A percentile compares a stretch with the other conserved stretches of the same genome.
phyloP scores from a whole-genome alignment of 139 green algal species.

The Ulvella scutata region DNA sequence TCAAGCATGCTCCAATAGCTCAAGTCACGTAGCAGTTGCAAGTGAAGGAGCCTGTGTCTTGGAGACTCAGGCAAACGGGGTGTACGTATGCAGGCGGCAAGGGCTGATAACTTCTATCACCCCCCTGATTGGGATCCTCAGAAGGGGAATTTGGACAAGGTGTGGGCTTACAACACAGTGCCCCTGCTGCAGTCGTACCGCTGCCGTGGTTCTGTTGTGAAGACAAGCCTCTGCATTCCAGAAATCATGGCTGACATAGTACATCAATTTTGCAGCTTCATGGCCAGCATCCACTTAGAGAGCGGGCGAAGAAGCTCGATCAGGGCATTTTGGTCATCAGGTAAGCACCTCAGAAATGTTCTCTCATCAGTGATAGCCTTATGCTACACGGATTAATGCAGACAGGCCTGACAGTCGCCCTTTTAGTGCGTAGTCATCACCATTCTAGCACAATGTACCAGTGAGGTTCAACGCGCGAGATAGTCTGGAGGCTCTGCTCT shows the following conservation, averaged over 20 bases:
- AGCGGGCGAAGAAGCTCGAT: constrained; percentile 68
- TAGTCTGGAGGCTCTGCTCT: too few relatives aligned
- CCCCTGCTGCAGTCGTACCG: not conserved
- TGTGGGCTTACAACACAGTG: constrained; percentile 3
- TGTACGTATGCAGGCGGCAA: constrained; percentile 39
- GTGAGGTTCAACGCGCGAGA: not conserved
- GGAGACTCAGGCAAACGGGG: constrained; percentile 43
- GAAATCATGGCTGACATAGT: not conserved
- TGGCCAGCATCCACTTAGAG: constrained; percentile 63
- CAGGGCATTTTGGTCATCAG: constrained; percentile 86
- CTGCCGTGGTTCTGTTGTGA: not conserved
- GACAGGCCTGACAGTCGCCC: too few relatives aligned
- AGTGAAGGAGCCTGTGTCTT: constrained; percentile 11
- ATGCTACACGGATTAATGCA: too few relatives aligned
- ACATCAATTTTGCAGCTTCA: constrained; percentile 23
- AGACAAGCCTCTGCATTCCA: not conserved
- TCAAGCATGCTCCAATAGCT: too few relatives aligned
- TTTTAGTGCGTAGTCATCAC: too few relatives aligned
- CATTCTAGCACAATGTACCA: too few relatives aligned
- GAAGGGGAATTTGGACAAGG: constrained; percentile 64
- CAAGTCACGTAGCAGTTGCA: too few relatives aligned
- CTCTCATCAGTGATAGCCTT: not conserved
- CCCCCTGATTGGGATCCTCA: constrained; percentile 67
- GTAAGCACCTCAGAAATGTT: constrained; percentile 8
- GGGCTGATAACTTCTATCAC: constrained; percentile 90